phyloP scores from a whole-genome alignment of 495 filamentous ascomycete species.

The Neurospora sublineolata region DNA sequence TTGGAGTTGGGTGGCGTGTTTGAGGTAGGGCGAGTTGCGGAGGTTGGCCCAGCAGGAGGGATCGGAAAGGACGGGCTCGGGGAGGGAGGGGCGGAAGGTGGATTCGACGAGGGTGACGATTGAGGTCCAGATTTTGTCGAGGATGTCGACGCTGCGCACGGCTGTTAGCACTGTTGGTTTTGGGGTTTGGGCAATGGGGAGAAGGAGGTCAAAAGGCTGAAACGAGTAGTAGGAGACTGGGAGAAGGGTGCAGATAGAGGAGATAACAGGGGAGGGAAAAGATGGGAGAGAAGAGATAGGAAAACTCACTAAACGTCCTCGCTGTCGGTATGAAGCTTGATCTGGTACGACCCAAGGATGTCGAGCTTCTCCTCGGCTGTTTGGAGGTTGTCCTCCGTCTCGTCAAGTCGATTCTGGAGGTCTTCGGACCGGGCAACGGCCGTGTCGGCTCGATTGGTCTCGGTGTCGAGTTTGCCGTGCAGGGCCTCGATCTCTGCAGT shows the following conservation, averaged over 20 bases:
- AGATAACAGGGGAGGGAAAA: background rate
- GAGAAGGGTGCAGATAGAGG: no score
- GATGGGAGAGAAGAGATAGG: background rate
- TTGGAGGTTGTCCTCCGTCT: slow-evolving; percentile 14
- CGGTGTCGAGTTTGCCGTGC: slow-evolving; percentile 15
- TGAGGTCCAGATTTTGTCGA: slow-evolving; percentile 30
- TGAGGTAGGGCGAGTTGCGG: slow-evolving; percentile 25
- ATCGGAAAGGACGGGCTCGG: slow-evolving; percentile 20
- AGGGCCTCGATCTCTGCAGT: slow-evolving; percentile 18
- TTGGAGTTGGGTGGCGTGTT: slow-evolving; percentile 23
- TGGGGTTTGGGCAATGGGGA: background rate
- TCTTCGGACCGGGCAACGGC: slow-evolving; percentile 18
- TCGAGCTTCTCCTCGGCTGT: slow-evolving; percentile 12
- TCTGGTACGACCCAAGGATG: slow-evolving; percentile 21
- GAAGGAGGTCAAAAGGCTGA: background rate
- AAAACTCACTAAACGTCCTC: slow-evolving; percentile 23
- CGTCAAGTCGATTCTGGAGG: slow-evolving; percentile 17
- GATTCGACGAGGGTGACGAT: slow-evolving; percentile 24
- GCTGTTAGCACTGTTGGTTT: background rate
- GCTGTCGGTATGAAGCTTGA: slow-evolving; percentile 14
- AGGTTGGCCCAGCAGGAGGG: slow-evolving; percentile 29
- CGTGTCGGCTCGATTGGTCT: slow-evolving; percentile 15
- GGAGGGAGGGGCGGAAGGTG: slow-evolving; percentile 26
- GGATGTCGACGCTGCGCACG: slow-evolving; percentile 17
- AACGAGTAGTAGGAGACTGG: no score